Evolutionary conservation across 2,329 filamentous ascomycete species (phyloP), one percentile per base, ranked within the genome.

Genomic region (Fusarium paranaense): DNA sequence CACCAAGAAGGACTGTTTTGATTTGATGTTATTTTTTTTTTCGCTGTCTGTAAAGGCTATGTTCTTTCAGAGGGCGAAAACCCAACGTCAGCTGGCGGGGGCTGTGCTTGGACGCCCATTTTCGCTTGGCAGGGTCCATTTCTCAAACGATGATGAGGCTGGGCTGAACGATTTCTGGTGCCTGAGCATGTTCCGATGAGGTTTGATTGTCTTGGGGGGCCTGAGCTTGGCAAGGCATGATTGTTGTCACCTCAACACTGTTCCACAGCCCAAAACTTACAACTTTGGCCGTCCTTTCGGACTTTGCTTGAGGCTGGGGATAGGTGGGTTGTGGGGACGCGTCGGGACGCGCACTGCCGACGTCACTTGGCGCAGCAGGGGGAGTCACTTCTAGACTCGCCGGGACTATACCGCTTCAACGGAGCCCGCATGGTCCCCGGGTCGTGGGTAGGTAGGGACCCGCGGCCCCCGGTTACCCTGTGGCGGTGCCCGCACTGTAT

Each of bases 31-130:
- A 13, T 18, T 25, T 57, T 35, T 37, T n/a, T 25, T 22, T 18
- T n/a, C n/a, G 9, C 54, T 8, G 8, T 27, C 9, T n/a, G 14
- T 9, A 58, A 35, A n/a, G 22, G 33, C 16, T n/a, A 37, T 38
- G 33, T 37, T 35, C 54, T 22, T 22, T 37, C 22, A 58, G 54
- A 75, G 57, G 74, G 76, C 72, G 62, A 78, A 77, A 68, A 72
- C 62, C 67, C 64, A 78, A 78, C 76, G 76, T 78, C 76, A 78
- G 76, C 76, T 70, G 22, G 69, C 76, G 64, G 76, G 67, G 73
- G 73, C 71, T 74, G 73, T 74, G 67, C 61, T 30, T 25, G 38
- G 47, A 59, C 61, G 67, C 64, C 62, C 57, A 62, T 69, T 73
- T 72, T 70, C 56, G 42, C 61, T 42, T 54, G 72, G 72, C 72